Evolutionary conservation across 2,329 filamentous ascomycete species (phyloP), one percentile per base, ranked within the genome.

Genomic region (Chaetomium sp.): DNA sequence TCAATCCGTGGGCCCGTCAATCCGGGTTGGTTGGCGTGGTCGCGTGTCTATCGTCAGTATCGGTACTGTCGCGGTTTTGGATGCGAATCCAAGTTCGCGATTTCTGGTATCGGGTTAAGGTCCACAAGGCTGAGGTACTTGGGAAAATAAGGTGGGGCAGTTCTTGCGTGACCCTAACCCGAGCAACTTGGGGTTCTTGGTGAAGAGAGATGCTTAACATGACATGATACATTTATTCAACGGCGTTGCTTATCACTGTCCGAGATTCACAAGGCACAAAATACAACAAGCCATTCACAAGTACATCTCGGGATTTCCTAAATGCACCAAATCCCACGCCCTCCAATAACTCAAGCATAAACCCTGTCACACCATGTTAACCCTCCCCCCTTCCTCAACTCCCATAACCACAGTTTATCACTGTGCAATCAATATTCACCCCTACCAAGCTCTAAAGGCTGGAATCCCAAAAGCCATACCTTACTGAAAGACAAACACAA

Each of bases 401-500:
- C 23, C 31, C 21, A 42, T 31, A 3, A 10, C 16, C 7, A 35
- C 12, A 12, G 2, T 42, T 5, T 42, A 16, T n/a, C 1, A 2
- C 2, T n/a, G 35, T 42, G 16, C 16, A 4, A 4, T 38, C 13
- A 38, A 38, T n/a, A 42, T 42, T n/a, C 49, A 16, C 13, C 29
- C 33, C 21, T 35, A n/a, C 19, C 27, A 31, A 25, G 10, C 50
- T 7, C 27, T 16, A n/a, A 12, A 29, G 12, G 7, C 25, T 13
- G 6, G 7, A 47, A 2, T 23, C 16, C 56, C 35, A 29, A 9
- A 25, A 35, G 6, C 12, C 4, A 19, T 2, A 1, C 33, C 35
- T 70, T 47, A 84, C 70, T 82, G 80, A 74, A 89, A 96, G 60
- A 97, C 88, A 82, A 95, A 96, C 54, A 98, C 87, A 75, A 94